A percentile compares a stretch with the other conserved stretches of the same genome.
Conservation (phyloP, 2,329 filamentous ascomycete species). For the Allantophomopsis cytisporea region DNA sequence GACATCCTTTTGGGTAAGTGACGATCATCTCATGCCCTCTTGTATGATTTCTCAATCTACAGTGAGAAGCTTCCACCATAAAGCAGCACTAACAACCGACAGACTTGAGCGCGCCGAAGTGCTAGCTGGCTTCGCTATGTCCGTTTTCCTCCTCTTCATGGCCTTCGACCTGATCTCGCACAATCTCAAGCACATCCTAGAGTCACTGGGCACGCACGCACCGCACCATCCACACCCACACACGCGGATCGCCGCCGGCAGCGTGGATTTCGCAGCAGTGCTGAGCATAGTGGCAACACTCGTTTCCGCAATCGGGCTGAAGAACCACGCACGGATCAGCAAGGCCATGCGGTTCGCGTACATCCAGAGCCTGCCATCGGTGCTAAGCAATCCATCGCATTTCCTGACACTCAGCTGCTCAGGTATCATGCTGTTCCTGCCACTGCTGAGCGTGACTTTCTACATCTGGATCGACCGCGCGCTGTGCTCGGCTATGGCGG, state of each 20-base stretch:
- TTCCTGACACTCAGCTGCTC: conserved; percentile 87
- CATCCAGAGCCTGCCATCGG: conserved; percentile 65
- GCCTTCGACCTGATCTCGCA: conserved; percentile 92
- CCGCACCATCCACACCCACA: conserved; percentile 60
- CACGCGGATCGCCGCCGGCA: conserved; percentile 56
- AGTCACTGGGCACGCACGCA: conserved; percentile 53
- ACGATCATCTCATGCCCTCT: neutral
- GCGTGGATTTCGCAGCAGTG: conserved; percentile 68
- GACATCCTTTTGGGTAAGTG: conserved; percentile 67
- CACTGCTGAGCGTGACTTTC: conserved; percentile 67
- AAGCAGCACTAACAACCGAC: conserved; percentile 1
- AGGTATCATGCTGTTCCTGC: conserved; percentile 63
- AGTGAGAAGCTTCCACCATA: neutral
- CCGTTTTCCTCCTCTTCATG: conserved; percentile 92
- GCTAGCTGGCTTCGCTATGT: conserved; percentile 89
- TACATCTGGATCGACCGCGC: conserved; percentile 75
- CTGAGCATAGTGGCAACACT: conserved; percentile 74
- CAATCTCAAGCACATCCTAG: conserved; percentile 84
- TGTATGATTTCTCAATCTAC: conserved; percentile 1
- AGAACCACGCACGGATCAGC: conserved; percentile 85
- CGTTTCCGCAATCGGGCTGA: conserved; percentile 73
- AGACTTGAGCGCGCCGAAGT: conserved; percentile 83
- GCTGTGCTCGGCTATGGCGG: conserved; percentile 68
- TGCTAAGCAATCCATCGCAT: conserved; percentile 92
- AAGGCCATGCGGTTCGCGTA: conserved; percentile 81